Conservation (phyloP, 2,329 filamentous ascomycete species). For the Cercospora sesami region DNA sequence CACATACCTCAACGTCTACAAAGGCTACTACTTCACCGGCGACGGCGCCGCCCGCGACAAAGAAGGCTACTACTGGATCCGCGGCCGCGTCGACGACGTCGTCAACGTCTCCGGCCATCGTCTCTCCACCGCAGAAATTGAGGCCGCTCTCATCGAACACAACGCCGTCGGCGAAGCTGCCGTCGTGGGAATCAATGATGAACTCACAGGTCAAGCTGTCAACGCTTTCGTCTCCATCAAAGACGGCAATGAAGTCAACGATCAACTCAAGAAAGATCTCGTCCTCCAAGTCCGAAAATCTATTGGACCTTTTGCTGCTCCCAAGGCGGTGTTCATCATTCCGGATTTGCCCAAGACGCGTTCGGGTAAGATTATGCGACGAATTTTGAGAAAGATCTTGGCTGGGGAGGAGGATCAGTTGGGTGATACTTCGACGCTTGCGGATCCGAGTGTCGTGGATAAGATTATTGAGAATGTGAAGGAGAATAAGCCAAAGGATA, state of each 20-base stretch:
- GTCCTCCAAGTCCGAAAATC: constrained; percentile 94
- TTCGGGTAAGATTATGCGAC: constrained; percentile 98
- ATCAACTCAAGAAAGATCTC: constrained; percentile 88
- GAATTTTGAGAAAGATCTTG: constrained; percentile 94
- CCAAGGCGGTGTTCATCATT: constrained; percentile 88
- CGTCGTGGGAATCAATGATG: constrained; percentile 88
- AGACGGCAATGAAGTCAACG: constrained; percentile 71
- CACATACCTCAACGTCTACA: constrained; percentile 96
- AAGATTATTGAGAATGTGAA: constrained; percentile 86
- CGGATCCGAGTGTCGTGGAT: constrained; percentile 83
- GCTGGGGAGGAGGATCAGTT: constrained; percentile 96
- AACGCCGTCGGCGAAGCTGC: constrained; percentile 86
- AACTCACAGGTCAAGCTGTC: constrained; percentile 94
- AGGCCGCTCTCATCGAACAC: constrained; percentile 94
- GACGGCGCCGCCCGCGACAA: constrained; percentile 95
- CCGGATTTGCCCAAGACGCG: constrained; percentile 95
- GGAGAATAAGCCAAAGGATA: constrained; percentile 46
- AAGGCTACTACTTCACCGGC: constrained; percentile 94
- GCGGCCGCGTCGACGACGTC: constrained; percentile 95
- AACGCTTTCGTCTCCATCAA: constrained; percentile 96
- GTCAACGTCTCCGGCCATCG: constrained; percentile 97
- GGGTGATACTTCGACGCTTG: constrained; percentile 89
- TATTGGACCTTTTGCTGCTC: constrained; percentile 94
- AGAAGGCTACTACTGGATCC: constrained; percentile 99
- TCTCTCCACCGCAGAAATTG: constrained; percentile 95